Base-by-base conservation (phyloP, 176 grass and related monocot species). In the Oryza nivara region DNA sequence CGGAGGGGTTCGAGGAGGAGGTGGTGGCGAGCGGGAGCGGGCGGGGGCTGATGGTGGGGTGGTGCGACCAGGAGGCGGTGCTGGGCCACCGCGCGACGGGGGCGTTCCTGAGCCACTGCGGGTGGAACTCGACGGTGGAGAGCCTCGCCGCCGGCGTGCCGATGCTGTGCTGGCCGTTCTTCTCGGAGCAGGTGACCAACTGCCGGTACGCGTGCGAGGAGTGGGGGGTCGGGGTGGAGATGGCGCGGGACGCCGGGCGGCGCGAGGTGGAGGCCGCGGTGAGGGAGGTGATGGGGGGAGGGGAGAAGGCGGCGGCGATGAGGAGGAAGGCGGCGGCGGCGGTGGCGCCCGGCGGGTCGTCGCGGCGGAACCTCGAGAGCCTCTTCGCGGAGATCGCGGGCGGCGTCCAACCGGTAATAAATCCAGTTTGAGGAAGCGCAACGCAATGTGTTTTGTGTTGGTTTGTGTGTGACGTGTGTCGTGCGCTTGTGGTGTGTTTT, bases 81-180 rank as follows among this genome's bases (percentile, higher is more conserved):
- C 88, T 92, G 30, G 72, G 23, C 3, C 88, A 95, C 77, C 75
- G 67, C 0, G 65, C 88, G 0, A 66, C 89, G 2, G 80, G 90
- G 11, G 90, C 74, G 34, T 95, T 95, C 80, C 81, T 92, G n/a
- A 92, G 78, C 70, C 92, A 92, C 52, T 85, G 85, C 58, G 85
- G 92, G 16, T 95, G 92, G 92, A 95, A 95, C 79, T 95, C 90
- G 11, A 78, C 85, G 22, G 64, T 92, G 16, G 90, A 95, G 83
- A 95, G 90, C 72, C 54, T 95, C 16, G 77, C 68, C 72, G 61
- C 56, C 26, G 93, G 88, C 11, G 83, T 95, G 56, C 90, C 90
- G 3, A 74, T 95, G 83, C 67, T 95, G 22, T 91, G 88, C 79
- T 95, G 86, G 93, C 88, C 93, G 0, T 95, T 92, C 79, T 95